Percentiles rank a stretch among this genome's conserved stretches.
Conservation (phyloP, 257 asterid species). For the Salvia rosmarinus region DNA sequence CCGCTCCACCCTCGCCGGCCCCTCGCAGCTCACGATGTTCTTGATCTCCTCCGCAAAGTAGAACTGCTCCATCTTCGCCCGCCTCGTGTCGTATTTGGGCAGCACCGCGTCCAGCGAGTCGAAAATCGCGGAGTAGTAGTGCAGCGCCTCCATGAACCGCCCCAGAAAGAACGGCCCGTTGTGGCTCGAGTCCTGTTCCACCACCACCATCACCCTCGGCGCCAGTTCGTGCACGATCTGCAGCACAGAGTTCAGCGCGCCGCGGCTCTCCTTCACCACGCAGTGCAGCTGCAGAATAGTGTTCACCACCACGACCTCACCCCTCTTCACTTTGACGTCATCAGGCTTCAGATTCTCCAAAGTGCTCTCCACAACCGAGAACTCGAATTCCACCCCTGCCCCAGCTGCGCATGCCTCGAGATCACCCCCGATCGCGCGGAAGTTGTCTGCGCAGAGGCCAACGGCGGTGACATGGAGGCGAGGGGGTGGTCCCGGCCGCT, state of each 20-base stretch:
- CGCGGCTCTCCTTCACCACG: conserved; percentile 82
- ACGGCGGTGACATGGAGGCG: conserved; percentile 63
- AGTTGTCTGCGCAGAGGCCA: conserved; percentile 47
- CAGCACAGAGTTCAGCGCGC: conserved; percentile 71
- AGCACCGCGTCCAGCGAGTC: conserved; percentile 76
- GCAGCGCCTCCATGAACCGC: conserved; percentile 81
- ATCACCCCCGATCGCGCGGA: conserved; percentile 58
- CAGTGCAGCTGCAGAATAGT: conserved; percentile 76
- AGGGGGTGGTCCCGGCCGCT: conserved; percentile 40
- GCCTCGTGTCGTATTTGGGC: conserved; percentile 71
- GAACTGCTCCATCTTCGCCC: conserved; percentile 84
- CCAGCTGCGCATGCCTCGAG: conserved; percentile 52
- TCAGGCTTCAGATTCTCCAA: conserved; percentile 58
- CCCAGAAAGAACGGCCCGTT: conserved; percentile 86
- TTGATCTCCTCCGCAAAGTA: conserved; percentile 85
- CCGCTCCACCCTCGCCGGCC: conserved; percentile 80
- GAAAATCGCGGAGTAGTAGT: conserved; percentile 77
- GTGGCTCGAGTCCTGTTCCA: conserved; percentile 89
- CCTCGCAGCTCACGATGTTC: conserved; percentile 85
- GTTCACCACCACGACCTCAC: conserved; percentile 67
- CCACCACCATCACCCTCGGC: conserved; percentile 62
- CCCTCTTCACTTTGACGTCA: conserved; percentile 49
- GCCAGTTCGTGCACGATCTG: conserved; percentile 62
- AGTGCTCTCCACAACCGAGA: conserved; percentile 55
- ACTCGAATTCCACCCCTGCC: conserved; percentile 51